A percentile compares a stretch with the other conserved stretches of the same genome.
These are phyloP conservation scores for Botrytis hyacinthi DNA, from an alignment of 2,329 filamentous ascomycete species.

Conservation along the genomic window DNA sequence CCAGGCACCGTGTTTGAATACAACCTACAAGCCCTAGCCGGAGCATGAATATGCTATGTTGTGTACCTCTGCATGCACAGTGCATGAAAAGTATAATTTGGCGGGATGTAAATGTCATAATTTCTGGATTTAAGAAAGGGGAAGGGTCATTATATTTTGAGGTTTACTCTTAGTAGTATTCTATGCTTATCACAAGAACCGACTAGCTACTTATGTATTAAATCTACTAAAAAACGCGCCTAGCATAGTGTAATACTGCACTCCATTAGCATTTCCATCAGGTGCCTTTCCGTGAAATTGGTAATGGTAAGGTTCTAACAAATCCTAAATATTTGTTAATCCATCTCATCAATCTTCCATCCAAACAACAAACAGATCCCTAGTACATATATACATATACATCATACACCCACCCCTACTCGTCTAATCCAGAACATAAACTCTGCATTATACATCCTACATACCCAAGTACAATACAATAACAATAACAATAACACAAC, in stretches of 20 bases:
- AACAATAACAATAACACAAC: background rate
- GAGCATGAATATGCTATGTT: background rate
- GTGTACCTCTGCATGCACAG: background rate
- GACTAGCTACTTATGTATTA: background rate
- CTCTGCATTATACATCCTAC: background rate
- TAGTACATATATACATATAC: background rate
- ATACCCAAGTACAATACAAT: background rate
- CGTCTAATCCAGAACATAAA: background rate
- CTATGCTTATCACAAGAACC: background rate
- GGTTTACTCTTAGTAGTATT: background rate
- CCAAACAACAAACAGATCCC: background rate
- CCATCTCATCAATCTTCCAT: background rate
- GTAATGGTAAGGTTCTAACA: background rate
- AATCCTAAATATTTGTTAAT: background rate
- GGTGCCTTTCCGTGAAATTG: background rate
- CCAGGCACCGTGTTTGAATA: background rate
- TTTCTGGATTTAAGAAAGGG: background rate
- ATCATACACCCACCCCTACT: background rate
- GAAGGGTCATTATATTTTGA: background rate
- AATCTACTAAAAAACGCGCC: background rate
- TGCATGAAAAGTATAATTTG: background rate
- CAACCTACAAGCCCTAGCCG: background rate
- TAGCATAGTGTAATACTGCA: background rate
- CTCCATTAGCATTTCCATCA: background rate
- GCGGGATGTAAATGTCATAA: background rate